Evolutionary conservation across 768 basidiomycete genomes (phyloP).

Genomic region (Suillus decipiens): DNA sequence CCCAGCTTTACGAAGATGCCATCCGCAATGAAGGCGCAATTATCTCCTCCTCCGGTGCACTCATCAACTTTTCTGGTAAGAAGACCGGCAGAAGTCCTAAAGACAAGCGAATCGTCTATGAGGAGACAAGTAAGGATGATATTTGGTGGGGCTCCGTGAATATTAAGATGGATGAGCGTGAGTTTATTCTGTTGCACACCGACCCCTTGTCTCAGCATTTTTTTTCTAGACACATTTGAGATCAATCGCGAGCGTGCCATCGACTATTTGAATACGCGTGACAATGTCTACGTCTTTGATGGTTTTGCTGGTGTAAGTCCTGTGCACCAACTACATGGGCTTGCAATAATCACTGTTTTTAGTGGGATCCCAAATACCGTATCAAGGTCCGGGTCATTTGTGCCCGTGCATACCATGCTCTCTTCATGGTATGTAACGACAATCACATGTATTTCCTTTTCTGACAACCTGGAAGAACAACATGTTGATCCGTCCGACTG

Average conservation of each 20-base stretch:
- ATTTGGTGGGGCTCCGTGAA: slow-evolving; percentile 99
- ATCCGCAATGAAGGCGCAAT: slow-evolving; percentile 98
- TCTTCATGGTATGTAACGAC: slow-evolving; percentile 83
- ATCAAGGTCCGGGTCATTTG: slow-evolving; percentile 99
- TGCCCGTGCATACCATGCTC: slow-evolving; percentile 95
- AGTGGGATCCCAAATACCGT: slow-evolving; percentile 99
- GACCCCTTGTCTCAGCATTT: slow-evolving; percentile 4
- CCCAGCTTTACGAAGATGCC: slow-evolving; percentile 95
- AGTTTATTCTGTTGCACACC: slow-evolving; percentile 30
- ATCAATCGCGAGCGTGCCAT: slow-evolving; percentile 99
- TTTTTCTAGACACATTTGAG: slow-evolving; percentile 86
- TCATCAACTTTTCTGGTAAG: slow-evolving; percentile 99
- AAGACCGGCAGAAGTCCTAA: slow-evolving; percentile 98
- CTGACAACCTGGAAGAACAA: slow-evolving; percentile 66
- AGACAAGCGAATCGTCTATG: slow-evolving; percentile 99
- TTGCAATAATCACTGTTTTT: slow-evolving; percentile 12
- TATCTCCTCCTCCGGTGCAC: slow-evolving; percentile 91
- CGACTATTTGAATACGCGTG: slow-evolving; percentile 97
- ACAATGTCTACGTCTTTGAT: slow-evolving; percentile 98
- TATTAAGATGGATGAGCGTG: slow-evolving; percentile 97
- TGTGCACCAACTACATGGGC: not conserved
- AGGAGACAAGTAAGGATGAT: slow-evolving; percentile 94
- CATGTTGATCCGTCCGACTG: slow-evolving; percentile 98
- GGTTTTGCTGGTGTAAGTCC: slow-evolving; percentile 82
- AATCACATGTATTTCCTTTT: slow-evolving; percentile 14